Base-by-base conservation (phyloP, 2,329 filamentous ascomycete species). In the Waltergamsia citrina region DNA sequence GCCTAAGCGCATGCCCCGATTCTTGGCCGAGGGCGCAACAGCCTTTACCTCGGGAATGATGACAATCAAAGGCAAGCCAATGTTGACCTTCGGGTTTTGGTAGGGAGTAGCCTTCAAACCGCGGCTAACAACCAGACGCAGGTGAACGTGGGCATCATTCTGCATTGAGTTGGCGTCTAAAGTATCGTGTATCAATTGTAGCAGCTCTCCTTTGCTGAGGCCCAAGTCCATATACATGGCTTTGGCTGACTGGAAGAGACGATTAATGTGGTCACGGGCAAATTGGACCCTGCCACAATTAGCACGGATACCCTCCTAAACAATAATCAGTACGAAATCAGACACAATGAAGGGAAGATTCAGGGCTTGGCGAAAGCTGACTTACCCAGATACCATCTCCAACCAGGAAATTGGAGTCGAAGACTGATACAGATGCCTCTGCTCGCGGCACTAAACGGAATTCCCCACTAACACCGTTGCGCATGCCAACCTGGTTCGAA, bases 181-280 rank as follows among this genome's bases (percentile, higher is more conserved):
- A 1, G 49, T 51, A 7, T 41, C 31, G 29, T 51, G 48, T 4
- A 51, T 37, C 2, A 48, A 37, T 6, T 26, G 34, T 2, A 51
- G 32, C 4, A 52, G 42, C 1, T 43, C 45, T n/a, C 40, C 38
- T 22, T 50, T 50, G 3, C 39, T 40, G 8, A 52, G 35, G 3
- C 48, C 49, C 8, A 52, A 30, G 19, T 51, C 47, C 48, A 51
- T 51, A 24, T 41, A 42, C 48, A 51, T 51, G 16, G 49, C 49
- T 17, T 50, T 50, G 17, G 49, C 49, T 3, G 47, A 42, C 14
- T 52, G 49, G 32, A 48, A 52, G 1, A 52, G 41, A 1, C 49
- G 42, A 34, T 48, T 39, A 27, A 52, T 42, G 33, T 52, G 49
- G 11, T 48, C 49, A 6, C 37, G 34, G 9, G 47, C 48, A 38